These are phyloP conservation scores for Suillus placidus DNA, from an alignment of 768 basidiomycete genomes.

Conservation along the genomic window DNA sequence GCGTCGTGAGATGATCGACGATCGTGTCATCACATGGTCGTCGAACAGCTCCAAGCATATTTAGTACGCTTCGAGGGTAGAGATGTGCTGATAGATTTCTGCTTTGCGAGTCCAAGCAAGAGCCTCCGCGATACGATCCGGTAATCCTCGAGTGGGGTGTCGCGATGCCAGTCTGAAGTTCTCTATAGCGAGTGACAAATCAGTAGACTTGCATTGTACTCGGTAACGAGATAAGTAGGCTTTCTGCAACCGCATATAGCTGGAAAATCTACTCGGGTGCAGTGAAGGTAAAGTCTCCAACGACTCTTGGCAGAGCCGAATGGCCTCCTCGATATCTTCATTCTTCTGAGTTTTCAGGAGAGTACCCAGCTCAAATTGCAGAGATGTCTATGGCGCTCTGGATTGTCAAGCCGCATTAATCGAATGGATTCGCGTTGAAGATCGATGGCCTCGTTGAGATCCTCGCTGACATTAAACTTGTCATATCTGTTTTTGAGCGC, in stretches of 20 bases:
- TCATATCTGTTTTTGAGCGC: not conserved
- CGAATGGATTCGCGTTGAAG: not conserved
- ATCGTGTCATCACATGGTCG: not conserved
- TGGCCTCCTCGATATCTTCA: not conserved
- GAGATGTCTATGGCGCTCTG: not conserved
- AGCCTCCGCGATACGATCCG: no score
- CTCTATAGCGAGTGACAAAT: not conserved
- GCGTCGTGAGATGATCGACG: no score
- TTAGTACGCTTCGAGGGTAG: not conserved
- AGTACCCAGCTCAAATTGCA: not conserved
- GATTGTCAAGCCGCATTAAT: not conserved
- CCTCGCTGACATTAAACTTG: not conserved
- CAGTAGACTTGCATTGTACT: fast-evolving
- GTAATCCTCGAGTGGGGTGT: not conserved
- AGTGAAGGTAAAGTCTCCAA: not conserved
- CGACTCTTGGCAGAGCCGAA: not conserved
- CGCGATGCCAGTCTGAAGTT: not conserved
- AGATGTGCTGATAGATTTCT: no score
- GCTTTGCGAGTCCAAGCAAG: no score
- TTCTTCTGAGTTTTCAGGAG: not conserved
- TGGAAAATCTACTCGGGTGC: not conserved
- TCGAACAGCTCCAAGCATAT: not conserved
- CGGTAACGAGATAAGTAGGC: not conserved
- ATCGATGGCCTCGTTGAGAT: not conserved
- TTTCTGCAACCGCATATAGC: fast-evolving